These are phyloP conservation scores for Paulownia fortunei DNA, from an alignment of 257 asterid species.

Conservation along the genomic window DNA sequence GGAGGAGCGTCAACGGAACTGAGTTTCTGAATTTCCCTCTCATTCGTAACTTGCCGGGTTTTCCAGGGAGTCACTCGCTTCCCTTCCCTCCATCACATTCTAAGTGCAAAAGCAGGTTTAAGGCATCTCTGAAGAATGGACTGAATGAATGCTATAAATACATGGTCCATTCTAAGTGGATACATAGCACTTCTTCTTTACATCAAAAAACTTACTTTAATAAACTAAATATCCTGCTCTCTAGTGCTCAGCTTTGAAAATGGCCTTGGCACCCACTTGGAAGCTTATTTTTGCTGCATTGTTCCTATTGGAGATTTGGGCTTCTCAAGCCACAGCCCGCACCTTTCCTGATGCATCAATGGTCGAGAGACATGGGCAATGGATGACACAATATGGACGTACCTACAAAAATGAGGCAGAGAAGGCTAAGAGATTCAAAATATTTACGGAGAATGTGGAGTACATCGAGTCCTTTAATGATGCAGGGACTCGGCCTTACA, in stretches of 20 bases:
- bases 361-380: conserved; percentile 8
- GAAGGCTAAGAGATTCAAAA: conserved; percentile 36
- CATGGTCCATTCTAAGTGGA: background rate
- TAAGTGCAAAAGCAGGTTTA: background rate
- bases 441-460: conserved; percentile 44
- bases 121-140: background rate
- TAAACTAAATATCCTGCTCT: background rate
- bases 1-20: conserved; percentile 20
- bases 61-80: conserved; percentile 5
- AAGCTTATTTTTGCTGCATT: conserved; percentile 26
- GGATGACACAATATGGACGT: conserved; percentile 35
- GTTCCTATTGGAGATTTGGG: conserved; percentile 28
- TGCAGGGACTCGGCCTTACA: too few relatives aligned
- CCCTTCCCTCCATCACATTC: background rate
- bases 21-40: background rate
- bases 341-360: conserved; percentile 18
- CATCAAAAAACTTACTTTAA: background rate
- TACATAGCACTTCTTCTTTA: background rate
- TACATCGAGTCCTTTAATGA: conserved; percentile 40
- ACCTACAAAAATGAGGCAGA: conserved; percentile 39
- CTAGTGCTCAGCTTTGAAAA: background rate
- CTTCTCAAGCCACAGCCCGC: conserved; percentile 26
- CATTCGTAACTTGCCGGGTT: conserved; percentile 25
- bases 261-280: background rate
- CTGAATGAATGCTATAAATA: conserved; percentile 24